Conservation (phyloP, 2,329 filamentous ascomycete genomes). For the Ustilaginoidea virens region DNA sequence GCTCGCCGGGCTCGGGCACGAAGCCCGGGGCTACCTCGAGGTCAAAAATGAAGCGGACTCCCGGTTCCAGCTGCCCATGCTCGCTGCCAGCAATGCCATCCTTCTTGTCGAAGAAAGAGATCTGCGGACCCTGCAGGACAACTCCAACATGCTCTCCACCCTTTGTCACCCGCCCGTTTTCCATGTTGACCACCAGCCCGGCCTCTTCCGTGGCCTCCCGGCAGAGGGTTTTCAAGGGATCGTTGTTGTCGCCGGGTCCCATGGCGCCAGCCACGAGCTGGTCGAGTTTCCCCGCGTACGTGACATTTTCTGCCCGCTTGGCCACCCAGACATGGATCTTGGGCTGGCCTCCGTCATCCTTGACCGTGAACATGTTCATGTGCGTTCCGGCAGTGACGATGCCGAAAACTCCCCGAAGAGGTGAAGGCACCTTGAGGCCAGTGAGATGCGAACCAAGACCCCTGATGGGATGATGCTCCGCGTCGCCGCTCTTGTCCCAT, state of each 20-base stretch:
- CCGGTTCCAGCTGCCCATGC: slow-evolving; percentile 20
- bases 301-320: slow-evolving; percentile 13
- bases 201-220: slow-evolving; percentile 21
- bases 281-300: slow-evolving; percentile 20
- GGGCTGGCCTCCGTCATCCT: slow-evolving; percentile 8
- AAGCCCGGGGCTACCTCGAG: slow-evolving; percentile 13
- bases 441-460: slow-evolving; percentile 8
- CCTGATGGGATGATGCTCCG: slow-evolving; percentile 14
- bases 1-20: slow-evolving; percentile 10
- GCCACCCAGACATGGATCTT: slow-evolving; percentile 18
- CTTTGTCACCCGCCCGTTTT: slow-evolving; percentile 8
- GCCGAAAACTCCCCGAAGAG: slow-evolving; percentile 19
- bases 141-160: slow-evolving; percentile 9
- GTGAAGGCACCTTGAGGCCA: slow-evolving; percentile 15
- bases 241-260: slow-evolving; percentile 13
- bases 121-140: slow-evolving; percentile 10
- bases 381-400: slow-evolving; percentile 21
- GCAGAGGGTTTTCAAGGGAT: slow-evolving; percentile 13
- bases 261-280: slow-evolving; percentile 22
- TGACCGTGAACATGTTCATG: slow-evolving; percentile 19
- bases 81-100: slow-evolving; percentile 14
- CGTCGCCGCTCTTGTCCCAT: slow-evolving; percentile 4
- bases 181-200: slow-evolving; percentile 12
- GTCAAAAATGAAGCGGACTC: slow-evolving; percentile 22
- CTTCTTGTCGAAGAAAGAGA: slow-evolving; percentile 21